Conservation (phyloP, 768 basidiomycete genomes). For the Antrodiella citrinella region DNA sequence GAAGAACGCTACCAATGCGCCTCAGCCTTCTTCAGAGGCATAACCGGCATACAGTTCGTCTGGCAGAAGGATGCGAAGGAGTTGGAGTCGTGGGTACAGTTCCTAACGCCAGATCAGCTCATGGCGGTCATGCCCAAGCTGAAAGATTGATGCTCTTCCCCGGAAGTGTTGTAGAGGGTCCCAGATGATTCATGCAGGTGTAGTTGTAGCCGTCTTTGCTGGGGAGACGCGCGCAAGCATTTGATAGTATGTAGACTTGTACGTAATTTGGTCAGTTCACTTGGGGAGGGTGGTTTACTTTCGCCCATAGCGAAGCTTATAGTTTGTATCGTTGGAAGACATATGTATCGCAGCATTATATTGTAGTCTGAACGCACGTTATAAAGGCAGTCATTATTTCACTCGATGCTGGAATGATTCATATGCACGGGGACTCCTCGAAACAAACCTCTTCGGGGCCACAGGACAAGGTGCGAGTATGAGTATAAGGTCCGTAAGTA, state of each 20-base stretch:
- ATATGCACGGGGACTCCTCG: no score
- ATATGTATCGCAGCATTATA: background rate
- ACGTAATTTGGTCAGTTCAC: background rate
- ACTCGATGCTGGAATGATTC: no score
- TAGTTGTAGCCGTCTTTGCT: background rate
- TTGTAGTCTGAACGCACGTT: background rate
- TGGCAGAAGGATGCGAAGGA: constrained; percentile 64
- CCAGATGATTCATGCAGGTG: background rate
- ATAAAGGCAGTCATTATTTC: no score
- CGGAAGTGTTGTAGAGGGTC: background rate
- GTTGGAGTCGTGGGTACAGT: constrained; percentile 75
- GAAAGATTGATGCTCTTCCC: constrained; percentile 34
- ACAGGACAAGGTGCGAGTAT: no score
- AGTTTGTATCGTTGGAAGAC: background rate
- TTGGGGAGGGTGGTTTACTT: no score
- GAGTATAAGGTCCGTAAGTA: no score
- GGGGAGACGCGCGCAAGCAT: background rate
- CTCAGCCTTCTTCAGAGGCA: constrained; percentile 68
- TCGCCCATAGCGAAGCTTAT: no score
- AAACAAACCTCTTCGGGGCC: no score
- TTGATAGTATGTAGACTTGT: background rate
- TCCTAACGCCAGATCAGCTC: constrained; percentile 76
- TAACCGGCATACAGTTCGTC: constrained; percentile 55
- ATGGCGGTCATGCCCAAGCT: constrained; percentile 72
- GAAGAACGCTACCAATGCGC: constrained; percentile 73